These are phyloP conservation scores for Orbilia javanica DNA, from an alignment of 2,329 filamentous ascomycete genomes.

Conservation along the genomic window DNA sequence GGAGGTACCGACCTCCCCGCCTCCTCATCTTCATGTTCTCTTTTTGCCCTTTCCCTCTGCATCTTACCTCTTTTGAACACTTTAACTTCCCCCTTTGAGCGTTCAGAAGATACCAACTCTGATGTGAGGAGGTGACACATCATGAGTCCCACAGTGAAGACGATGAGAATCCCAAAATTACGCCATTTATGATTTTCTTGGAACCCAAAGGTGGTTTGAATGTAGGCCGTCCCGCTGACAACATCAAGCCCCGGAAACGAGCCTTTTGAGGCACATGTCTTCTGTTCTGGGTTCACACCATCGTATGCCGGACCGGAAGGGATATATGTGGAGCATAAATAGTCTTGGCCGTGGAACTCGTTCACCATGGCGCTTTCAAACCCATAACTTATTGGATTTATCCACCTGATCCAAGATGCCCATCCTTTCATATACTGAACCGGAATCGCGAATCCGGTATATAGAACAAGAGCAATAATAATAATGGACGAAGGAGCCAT, in stretches of 20 bases:
- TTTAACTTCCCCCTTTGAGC: constrained; percentile 81
- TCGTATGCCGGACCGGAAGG: constrained; percentile 68
- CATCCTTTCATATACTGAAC: constrained; percentile 78
- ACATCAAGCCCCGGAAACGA: constrained; percentile 69
- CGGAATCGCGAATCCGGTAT: constrained; percentile 66
- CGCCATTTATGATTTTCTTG: constrained; percentile 73
- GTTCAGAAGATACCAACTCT: constrained; percentile 74
- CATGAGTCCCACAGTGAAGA: constrained; percentile 69
- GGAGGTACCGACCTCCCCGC: constrained; percentile 63
- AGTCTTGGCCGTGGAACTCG: constrained; percentile 78
- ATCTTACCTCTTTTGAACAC: constrained; percentile 77
- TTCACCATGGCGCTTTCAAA: constrained; percentile 87
- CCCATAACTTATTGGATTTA: constrained; percentile 77
- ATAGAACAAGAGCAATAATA: constrained; percentile 75
- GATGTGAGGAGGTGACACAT: constrained; percentile 73
- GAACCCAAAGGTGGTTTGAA: constrained; percentile 71
- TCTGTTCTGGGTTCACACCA: constrained; percentile 63
- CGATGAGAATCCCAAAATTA: constrained; percentile 70
- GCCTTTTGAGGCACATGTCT: constrained; percentile 72
- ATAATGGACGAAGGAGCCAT: constrained; percentile 73
- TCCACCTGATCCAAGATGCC: constrained; percentile 85
- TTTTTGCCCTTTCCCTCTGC: constrained; percentile 64
- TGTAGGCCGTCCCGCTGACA: constrained; percentile 72
- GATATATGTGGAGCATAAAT: constrained; percentile 70
- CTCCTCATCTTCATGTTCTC: constrained; percentile 64